Evolutionary conservation across 1,284 basidiomycete species (phyloP), one percentile per base, ranked within the genome.

Genomic region (Waitea zeae): DNA sequence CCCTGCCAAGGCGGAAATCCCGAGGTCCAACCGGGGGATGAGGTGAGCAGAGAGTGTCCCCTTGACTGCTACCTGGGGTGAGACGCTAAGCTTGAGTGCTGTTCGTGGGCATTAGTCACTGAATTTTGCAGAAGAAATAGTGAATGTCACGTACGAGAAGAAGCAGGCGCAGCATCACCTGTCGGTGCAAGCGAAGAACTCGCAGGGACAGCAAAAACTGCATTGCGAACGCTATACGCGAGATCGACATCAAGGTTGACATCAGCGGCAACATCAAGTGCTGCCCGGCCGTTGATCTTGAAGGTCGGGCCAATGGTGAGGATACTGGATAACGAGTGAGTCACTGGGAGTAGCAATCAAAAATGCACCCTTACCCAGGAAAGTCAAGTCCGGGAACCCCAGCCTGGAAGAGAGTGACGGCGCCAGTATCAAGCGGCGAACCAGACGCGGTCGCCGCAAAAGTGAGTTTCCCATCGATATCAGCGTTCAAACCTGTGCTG

Each of bases 11-110:
- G 59, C 61, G 3, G 45, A 48, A 19, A 70, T 41, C 4, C 59
- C 61, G 33, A 69, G 47, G 29, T 60, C 56, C 34, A 70, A 37
- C 42, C 51, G 53, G 2, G 68, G 68, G 35, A 66, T 67, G 31
- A 70, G 46, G 43, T 70, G 64, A 3, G 61, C 64, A 17, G 50
- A 46, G 24, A 70, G 39, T 3, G 49, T 53, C 4, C 61, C 65
- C 0, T 49, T 56, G 9, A 59, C 54, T 5, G 46, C 48, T 24
- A 58, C 51, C 17, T 48, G 52, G 1, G 63, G 60, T 36, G 45
- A 53, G 19, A 56, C 57, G 11, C 58, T 56, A 24, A 68, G 51
- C 39, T 53, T 50, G 17, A 68, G 41, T 11, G 59, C 64, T 62
- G 29, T 30, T 30, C 11, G 29, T 15, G 9, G 15, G 15, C 14